Percentiles rank a stretch among this genome's conserved stretches.
Evolutionary conservation across 2,329 filamentous ascomycete species (phyloP).

Genomic region (Xylaria sp.): DNA sequence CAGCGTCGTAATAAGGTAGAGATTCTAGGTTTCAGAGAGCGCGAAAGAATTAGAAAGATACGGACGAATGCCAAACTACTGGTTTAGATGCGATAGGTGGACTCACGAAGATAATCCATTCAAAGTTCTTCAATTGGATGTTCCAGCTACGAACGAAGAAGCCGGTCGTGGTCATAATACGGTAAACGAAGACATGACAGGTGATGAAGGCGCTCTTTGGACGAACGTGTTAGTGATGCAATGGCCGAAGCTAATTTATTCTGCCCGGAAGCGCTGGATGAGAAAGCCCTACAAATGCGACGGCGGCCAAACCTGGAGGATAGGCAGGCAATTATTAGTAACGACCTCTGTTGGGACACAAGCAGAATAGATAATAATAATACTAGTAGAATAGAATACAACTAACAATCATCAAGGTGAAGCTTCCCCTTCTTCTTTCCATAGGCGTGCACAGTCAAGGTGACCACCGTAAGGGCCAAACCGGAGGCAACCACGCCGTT

Average conservation of each 20-base stretch:
- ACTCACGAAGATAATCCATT: conserved; percentile 2
- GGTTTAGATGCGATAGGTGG: too few species aligned
- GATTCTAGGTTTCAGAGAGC: neutral
- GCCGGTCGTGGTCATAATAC: neutral
- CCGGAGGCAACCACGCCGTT: neutral
- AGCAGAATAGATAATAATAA: too few species aligned
- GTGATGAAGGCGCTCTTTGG: neutral
- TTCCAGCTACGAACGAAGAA: conserved; percentile 2
- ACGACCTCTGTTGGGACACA: too few species aligned
- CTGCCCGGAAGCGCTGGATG: too few species aligned
- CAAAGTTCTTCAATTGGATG: neutral
- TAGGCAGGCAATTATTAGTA: too few species aligned
- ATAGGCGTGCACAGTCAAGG: neutral
- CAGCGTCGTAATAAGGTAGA: neutral
- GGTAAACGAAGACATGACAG: conserved; percentile 6
- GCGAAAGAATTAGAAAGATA: neutral
- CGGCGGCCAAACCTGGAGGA: too few species aligned
- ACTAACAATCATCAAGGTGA: conserved; percentile 5
- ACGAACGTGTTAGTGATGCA: neutral
- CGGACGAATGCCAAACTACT: neutral
- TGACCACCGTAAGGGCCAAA: neutral
- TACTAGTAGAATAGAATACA: neutral
- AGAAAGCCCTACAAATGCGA: too few species aligned
- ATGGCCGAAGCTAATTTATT: neutral
- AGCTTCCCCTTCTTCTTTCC: neutral